phyloP scores from a whole-genome alignment of 1,284 basidiomycete species.

The Athelia sp. region DNA sequence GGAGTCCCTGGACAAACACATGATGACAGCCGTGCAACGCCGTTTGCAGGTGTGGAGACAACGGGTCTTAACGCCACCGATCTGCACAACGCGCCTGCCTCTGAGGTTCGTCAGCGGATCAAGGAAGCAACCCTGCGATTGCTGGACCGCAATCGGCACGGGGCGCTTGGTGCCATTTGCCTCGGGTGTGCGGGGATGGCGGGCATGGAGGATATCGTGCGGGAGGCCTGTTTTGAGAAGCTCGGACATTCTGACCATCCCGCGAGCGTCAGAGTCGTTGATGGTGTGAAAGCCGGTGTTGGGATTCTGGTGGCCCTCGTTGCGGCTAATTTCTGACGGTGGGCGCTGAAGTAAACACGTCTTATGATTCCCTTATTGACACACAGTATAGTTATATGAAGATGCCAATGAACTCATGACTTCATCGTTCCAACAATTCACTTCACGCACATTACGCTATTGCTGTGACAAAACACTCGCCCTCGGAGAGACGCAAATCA shows the following conservation, averaged over 20 bases:
- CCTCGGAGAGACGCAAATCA: too few species aligned
- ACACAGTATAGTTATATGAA: too few species aligned
- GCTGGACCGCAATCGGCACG: conserved; percentile 9
- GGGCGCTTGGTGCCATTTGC: conserved; percentile 26
- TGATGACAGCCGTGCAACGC: background rate
- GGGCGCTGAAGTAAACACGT: too few species aligned
- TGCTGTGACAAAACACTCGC: too few species aligned
- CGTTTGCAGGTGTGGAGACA: conserved; percentile 36
- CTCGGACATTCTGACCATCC: conserved; percentile 8
- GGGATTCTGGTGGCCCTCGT: background rate
- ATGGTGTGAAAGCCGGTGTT: conserved; percentile 35
- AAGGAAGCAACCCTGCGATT: conserved; percentile 24
- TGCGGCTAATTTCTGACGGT: too few species aligned
- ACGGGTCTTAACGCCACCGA: conserved; percentile 39
- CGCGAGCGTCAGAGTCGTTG: conserved; percentile 29
- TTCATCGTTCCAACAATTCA: too few species aligned
- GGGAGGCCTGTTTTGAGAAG: conserved; percentile 20
- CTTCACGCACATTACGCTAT: too few species aligned
- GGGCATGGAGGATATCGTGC: conserved; percentile 35
- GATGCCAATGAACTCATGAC: too few species aligned
- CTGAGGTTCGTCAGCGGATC: conserved; percentile 31
- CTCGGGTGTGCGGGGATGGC: conserved; percentile 48
- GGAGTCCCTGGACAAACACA: conserved; percentile 1
- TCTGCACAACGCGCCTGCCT: conserved; percentile 29
- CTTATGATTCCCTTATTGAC: too few species aligned